These are phyloP conservation scores for Mycena galericulata DNA, from an alignment of 768 basidiomycete species.

Conservation along the genomic window DNA sequence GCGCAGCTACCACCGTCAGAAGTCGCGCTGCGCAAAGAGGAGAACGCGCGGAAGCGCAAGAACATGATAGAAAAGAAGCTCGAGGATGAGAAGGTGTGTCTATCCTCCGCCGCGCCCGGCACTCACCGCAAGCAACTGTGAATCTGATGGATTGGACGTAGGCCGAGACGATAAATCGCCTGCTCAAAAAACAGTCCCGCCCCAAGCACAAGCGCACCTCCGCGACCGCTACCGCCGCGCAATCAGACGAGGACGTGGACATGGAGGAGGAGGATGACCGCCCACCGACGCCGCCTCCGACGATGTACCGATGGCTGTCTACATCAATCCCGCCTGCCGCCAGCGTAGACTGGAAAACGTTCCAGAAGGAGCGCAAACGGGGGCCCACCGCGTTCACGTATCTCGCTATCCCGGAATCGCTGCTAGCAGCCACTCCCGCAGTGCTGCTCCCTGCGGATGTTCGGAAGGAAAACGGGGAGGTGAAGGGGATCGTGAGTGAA, in stretches of 20 bases:
- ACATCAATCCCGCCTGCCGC: constrained; percentile 43
- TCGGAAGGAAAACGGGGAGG: neutral
- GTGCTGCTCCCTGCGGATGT: constrained; percentile 19
- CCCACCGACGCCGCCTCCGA: constrained; percentile 44
- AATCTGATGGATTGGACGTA: constrained; percentile 31
- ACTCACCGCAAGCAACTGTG: neutral
- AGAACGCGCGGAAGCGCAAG: constrained; percentile 69
- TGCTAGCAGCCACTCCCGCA: too few relatives aligned
- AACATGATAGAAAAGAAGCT: constrained; percentile 69
- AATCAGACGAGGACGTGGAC: constrained; percentile 38
- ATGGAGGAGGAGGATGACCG: constrained; percentile 50
- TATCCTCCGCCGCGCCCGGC: neutral
- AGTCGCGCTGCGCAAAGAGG: constrained; percentile 66
- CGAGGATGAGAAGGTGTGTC: constrained; percentile 67
- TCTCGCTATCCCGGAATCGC: constrained; percentile 31
- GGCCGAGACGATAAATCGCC: constrained; percentile 73
- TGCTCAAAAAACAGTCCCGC: constrained; percentile 70
- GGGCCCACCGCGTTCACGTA: neutral
- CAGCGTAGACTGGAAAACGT: constrained; percentile 8
- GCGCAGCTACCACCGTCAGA: constrained; percentile 65
- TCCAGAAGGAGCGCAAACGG: neutral
- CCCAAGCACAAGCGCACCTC: constrained; percentile 56
- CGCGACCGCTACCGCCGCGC: too few relatives aligned
- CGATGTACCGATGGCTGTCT: constrained; percentile 65
- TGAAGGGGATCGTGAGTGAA: constrained; percentile 29